Evolutionary conservation across 495 filamentous ascomycete genomes (phyloP), one percentile per base, ranked within the genome.

Genomic region (Recurvomyces mirabilis): DNA sequence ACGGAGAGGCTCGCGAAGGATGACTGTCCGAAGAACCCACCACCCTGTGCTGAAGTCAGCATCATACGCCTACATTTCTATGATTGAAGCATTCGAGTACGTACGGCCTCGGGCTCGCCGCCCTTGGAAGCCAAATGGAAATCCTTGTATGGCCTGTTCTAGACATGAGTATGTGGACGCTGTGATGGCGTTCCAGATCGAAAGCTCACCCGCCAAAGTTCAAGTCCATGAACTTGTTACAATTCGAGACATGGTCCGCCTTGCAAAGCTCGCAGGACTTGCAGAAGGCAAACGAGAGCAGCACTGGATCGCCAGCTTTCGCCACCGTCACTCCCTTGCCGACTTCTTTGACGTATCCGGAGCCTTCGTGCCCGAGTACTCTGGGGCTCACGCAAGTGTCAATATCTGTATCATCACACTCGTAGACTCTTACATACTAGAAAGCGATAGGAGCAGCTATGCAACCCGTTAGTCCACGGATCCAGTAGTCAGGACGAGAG

Each of bases 281-380:
- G 46, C 66, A 69, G 42, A 43, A 57, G 10, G 41, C 45, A 39
- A 60, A 64, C 14, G 59, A 64, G 4, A 67, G 50, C 9, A 69
- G 22, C 14, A 60, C 58, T 0, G 48, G 50, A 28, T 60, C 58
- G 34, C 55, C 58, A 13, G 33, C n/a, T 21, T 45, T 21, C 4
- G 52, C 49, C 11, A 51, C 53, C 4, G 52, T 58, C 15, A 60
- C 55, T 17, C 40, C 50, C 11, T 22, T 17, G 29, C 58, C 58
- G 23, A 60, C 49, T 9, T 34, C 38, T 31, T 52, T 40, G 40
- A 60, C 53, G 37, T 49, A 52, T 18, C 58, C 58, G 25, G 51
- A 26, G 46, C 58, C 55, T 58, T 26, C 21, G 19, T 60, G 58
- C 4, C 58, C 58, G 5, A 58, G 37, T 13, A 60, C 46, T 9